Percentiles rank a stretch among this genome's conserved stretches.
Conservation (phyloP, 1,284 basidiomycete species). For the Polyporus tsugae region DNA sequence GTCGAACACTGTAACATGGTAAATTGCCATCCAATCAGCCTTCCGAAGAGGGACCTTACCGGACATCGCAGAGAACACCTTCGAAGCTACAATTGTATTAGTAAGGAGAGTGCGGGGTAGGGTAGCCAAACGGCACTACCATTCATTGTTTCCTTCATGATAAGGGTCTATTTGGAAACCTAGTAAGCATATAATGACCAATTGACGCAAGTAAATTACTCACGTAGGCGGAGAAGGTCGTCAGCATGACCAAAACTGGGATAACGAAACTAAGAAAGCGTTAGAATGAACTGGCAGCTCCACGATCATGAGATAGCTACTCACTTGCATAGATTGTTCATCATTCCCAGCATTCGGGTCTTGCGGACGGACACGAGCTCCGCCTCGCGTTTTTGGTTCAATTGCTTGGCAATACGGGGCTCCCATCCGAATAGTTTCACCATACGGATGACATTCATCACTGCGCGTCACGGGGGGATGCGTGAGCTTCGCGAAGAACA, state of each 20-base stretch:
- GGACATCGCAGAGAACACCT: slow-evolving; percentile 50
- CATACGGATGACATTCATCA: slow-evolving; percentile 54
- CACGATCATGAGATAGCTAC: background rate
- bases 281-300: too few species aligned
- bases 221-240: slow-evolving; percentile 69
- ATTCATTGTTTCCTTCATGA: slow-evolving; percentile 44
- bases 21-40: too few species aligned
- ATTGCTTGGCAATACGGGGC: slow-evolving; percentile 50
- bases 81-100: slow-evolving; percentile 40
- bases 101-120: slow-evolving; percentile 24
- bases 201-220: slow-evolving; percentile 16
- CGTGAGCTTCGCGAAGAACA: background rate
- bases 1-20: slow-evolving; percentile 43
- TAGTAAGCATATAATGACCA: too few species aligned
- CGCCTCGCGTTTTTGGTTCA: slow-evolving; percentile 58
- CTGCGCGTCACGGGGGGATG: slow-evolving; percentile 24
- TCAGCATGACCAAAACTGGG: slow-evolving; percentile 71
- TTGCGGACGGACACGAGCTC: slow-evolving; percentile 61
- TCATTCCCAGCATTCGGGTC: slow-evolving; percentile 22
- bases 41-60: slow-evolving; percentile 31
- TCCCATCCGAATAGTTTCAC: slow-evolving; percentile 53
- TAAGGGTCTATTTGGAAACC: slow-evolving; percentile 39
- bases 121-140: slow-evolving; percentile 30
- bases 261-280: slow-evolving; percentile 56
- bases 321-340: slow-evolving; percentile 26